phyloP scores from a whole-genome alignment of 2,329 filamentous ascomycete genomes.

The Polychaeton citri region DNA sequence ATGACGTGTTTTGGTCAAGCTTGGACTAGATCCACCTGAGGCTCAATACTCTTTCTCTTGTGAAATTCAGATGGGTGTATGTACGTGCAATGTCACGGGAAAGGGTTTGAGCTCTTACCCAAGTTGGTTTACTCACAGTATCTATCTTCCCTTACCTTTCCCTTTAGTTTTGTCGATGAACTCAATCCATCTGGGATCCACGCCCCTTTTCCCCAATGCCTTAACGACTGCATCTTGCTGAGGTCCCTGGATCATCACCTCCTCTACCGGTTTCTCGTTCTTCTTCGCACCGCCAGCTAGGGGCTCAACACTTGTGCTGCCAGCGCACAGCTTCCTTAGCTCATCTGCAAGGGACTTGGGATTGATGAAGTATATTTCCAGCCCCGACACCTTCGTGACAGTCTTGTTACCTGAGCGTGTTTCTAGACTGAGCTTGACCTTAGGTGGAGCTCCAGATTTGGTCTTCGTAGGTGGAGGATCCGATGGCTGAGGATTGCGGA shows the following conservation, averaged over 20 bases:
- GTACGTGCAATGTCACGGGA: too few relatives aligned
- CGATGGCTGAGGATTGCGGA: constrained; percentile 30
- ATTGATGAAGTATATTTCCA: constrained; percentile 49
- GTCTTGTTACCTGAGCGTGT: constrained; percentile 54
- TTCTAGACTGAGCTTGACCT: constrained; percentile 46
- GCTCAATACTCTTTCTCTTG: not conserved
- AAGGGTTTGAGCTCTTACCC: too few relatives aligned
- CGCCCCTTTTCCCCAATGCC: constrained; percentile 45
- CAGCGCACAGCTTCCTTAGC: constrained; percentile 53
- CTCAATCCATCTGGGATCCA: constrained; percentile 47
- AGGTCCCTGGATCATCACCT: constrained; percentile 55
- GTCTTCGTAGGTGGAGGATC: constrained; percentile 38
- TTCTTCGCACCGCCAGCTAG: constrained; percentile 46
- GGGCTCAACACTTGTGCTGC: constrained; percentile 51
- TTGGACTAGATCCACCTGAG: too few relatives aligned
- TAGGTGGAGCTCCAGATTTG: constrained; percentile 47
- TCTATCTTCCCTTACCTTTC: constrained; percentile 34
- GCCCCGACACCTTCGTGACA: constrained; percentile 47
- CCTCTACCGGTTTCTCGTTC: constrained; percentile 49
- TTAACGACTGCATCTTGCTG: constrained; percentile 48
- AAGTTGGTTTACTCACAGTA: too few relatives aligned
- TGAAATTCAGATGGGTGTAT: constrained; percentile 1
- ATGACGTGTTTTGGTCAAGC: too few relatives aligned
- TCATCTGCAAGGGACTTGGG: constrained; percentile 50
- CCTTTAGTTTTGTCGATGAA: constrained; percentile 56